phyloP scores from a whole-genome alignment of 768 basidiomycete genomes.

The Mycena chlorophos region DNA sequence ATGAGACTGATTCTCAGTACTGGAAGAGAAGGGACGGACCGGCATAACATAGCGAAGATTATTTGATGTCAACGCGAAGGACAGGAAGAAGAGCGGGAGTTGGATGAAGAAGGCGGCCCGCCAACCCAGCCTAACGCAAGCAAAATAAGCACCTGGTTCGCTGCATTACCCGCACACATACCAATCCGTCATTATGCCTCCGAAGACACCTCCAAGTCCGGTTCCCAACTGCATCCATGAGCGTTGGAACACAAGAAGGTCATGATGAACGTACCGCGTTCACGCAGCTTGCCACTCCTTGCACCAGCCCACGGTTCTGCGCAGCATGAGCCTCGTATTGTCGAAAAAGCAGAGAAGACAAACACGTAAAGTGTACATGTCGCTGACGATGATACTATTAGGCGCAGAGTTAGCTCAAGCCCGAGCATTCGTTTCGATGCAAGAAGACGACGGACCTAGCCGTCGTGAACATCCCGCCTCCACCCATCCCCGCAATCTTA shows the following conservation, averaged over 20 bases:
- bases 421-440: background rate
- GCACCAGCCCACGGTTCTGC: constrained; percentile 69
- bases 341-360: constrained; percentile 22
- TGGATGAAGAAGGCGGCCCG: constrained; percentile 80
- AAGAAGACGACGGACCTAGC: constrained; percentile 51
- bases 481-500: constrained; percentile 75
- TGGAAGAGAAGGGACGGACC: constrained; percentile 40
- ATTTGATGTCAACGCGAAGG: constrained; percentile 55
- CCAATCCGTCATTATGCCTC: constrained; percentile 70
- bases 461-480: constrained; percentile 74
- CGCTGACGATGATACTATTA: constrained; percentile 68
- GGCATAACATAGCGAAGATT: constrained; percentile 69
- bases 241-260: background rate
- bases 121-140: constrained; percentile 66
- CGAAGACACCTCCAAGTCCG: constrained; percentile 80
- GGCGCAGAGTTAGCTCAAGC: background rate
- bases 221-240: constrained; percentile 55
- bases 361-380: constrained; percentile 79
- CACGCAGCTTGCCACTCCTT: constrained; percentile 74
- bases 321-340: background rate
- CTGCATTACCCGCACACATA: constrained; percentile 28
- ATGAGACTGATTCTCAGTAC: background rate
- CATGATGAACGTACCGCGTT: constrained; percentile 55
- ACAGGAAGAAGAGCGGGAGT: constrained; percentile 63
- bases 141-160: background rate